Evolutionary conservation across 2,329 filamentous ascomycete species (phyloP).

Genomic region (Aaosphaeria arxii): DNA sequence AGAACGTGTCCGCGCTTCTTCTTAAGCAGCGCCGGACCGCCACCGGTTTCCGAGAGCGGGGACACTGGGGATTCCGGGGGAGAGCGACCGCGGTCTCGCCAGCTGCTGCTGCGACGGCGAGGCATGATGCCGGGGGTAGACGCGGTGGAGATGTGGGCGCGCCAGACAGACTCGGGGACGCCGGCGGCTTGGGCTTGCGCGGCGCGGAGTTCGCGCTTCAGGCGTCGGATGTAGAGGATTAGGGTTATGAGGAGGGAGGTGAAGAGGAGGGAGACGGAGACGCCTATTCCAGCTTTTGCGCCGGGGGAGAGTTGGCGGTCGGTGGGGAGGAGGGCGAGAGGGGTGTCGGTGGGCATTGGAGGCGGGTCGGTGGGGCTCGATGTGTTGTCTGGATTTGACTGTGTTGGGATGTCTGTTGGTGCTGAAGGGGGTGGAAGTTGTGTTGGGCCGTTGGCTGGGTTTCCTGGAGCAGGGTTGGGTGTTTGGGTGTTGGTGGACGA

Average conservation of each 20-base stretch:
- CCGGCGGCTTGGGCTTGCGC: constrained; percentile 13
- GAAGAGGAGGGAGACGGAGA: constrained; percentile 2
- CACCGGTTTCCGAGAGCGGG: constrained; percentile 4
- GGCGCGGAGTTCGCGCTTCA: constrained; percentile 17
- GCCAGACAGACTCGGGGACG: constrained; percentile 11
- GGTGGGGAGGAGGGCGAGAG: constrained; percentile 8
- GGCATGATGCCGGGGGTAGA: background rate
- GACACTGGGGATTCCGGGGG: constrained; percentile 6
- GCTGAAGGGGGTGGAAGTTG: background rate
- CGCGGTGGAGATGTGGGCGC: constrained; percentile 4
- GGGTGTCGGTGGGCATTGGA: constrained; percentile 8
- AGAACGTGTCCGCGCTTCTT: constrained; percentile 18
- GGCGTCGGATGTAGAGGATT: constrained; percentile 20
- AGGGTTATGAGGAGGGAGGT: constrained; percentile 4
- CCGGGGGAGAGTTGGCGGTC: constrained; percentile 12
- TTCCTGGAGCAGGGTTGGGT: background rate
- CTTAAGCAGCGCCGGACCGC: constrained; percentile 11
- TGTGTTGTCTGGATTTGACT: background rate
- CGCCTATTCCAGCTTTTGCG: constrained; percentile 21
- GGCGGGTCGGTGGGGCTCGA: background rate
- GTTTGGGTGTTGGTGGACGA: background rate
- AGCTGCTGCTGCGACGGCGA: background rate
- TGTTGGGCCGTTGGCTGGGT: background rate
- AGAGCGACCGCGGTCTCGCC: background rate
- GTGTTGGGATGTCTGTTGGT: background rate